Evolutionary conservation across 305 asterid species (phyloP), one percentile per base, ranked within the genome.

Genomic region (Nicotiana rustica): DNA sequence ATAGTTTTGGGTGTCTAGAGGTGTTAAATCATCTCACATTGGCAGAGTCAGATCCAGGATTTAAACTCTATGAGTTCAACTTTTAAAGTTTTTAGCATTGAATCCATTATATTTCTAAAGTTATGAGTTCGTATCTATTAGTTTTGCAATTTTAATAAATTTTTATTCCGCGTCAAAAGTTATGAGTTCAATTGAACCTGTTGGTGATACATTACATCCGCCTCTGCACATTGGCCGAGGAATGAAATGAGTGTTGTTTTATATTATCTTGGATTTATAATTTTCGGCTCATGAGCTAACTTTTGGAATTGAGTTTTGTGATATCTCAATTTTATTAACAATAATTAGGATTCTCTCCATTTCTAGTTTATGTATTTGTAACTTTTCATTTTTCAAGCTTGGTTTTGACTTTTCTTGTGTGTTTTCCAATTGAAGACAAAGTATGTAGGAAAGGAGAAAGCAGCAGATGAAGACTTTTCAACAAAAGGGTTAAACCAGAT

Each of bases 391-490:
- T 13, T 49, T 6, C 36, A 49, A 49, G 25, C 2, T 25, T 84
- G 38, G 3, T 33, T 79, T 57, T 44, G 73, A 21, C 36, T 33
- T 65, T 78, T 44, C 2, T 78, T 83, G 2, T 82, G 13, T 78
- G 31, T 36, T 73, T 14, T 36, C 2, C 3, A 81, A 75, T 85
- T 86, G 65, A 57, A 95, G 98, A 87, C 88, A n/a, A 91, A 91
- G 75, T 95, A 93, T 68, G 93, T 91, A 44, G 98, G 97, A 38
- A 89, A 76, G 55, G 89, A 85, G 67, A 83, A 86, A 73, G 91
- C 79, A 15, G 64, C 81, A 13, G 79, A 75, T 29, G 88, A 78
- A 75, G 87, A 80, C 33, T 67, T 78, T 13, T 21, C 84, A 41
- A 78, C 77, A 57, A 66, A 89, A 13, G 98, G 90, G 83, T 69